Evolutionary conservation across 2,329 filamentous ascomycete genomes (phyloP), one percentile per base, ranked within the genome.

Genomic region (Diplodia intermedia): DNA sequence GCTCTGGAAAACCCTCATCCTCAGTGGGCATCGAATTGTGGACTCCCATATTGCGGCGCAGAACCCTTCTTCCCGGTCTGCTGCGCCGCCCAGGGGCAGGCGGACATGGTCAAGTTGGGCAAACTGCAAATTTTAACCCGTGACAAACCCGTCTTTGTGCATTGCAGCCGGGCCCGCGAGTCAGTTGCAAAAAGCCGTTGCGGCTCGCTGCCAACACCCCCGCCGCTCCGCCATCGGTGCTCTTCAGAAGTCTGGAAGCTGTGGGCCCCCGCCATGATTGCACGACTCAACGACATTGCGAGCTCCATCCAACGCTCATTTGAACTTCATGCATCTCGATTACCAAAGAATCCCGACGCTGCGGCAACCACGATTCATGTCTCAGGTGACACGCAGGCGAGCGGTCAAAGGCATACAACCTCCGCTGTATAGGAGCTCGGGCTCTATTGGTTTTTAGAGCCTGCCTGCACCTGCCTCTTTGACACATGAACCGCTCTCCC

Each of bases 371-470:
- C 26, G 26, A 36, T 49, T 14, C 43, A 38, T 47, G 60, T 52
- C 60, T 52, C 60, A 63, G 60, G 36, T 63, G 57, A 26, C 31
- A 29, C 15, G 56, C 36, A 47, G 38, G 36, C 40, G 15, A 20
- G 57, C 43, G 57, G 11, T 12, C 33, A 12, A 36, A 36, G 33
- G 8, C 2, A 63, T 62, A 62, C 43, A 52, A 47, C 15, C 40
- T 38, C 43, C 15, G 29, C 11, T 26, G 40, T 62, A 62, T 63
- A 52, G 60, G 47, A 20, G 60, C 60, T 63, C 43, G 47, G 60
- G 60, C 60, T 63, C 47, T 63, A 53, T 63, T 38, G 47, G 31
- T 15, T 63, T 63, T 38, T 26, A 49, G 56, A n/a, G 23, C 38
- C 15, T 47, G 7, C 40, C 23, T 62, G 57, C 15, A 62, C 57